phyloP scores from a whole-genome alignment of 805 yeast genomes.

The Wickerhamiella azyma region DNA sequence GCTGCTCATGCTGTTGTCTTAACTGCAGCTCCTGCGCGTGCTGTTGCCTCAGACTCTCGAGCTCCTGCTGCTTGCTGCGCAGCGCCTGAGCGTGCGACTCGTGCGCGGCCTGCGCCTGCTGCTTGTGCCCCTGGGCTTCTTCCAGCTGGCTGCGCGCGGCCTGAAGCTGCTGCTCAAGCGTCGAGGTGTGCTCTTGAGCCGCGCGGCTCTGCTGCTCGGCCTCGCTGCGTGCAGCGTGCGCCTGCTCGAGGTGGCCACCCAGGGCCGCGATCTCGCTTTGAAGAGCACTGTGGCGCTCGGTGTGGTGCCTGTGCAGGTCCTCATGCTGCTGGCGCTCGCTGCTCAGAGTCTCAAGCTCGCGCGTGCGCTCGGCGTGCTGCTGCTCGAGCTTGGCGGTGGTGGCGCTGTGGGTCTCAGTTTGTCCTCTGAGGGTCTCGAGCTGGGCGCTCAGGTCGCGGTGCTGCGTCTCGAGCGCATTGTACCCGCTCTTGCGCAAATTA shows the following conservation, averaged over 20 bases:
- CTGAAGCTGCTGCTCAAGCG: background rate
- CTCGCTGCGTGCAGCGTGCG: constrained; percentile 5
- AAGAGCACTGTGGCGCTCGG: constrained; percentile 8
- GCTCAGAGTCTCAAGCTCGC: constrained; percentile 3
- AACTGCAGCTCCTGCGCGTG: background rate
- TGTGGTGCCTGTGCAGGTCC: constrained; percentile 7
- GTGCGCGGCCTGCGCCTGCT: constrained; percentile 11
- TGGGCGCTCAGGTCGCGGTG: constrained; percentile 13
- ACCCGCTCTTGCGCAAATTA: constrained; percentile 18
- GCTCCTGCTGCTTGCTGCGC: background rate
- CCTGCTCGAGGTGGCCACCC: constrained; percentile 5
- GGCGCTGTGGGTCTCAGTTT: constrained; percentile 27
- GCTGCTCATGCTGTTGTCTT: background rate
- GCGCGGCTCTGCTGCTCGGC: background rate
- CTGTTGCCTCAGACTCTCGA: background rate
- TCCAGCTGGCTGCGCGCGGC: constrained; percentile 7
- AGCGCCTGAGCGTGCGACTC: background rate
- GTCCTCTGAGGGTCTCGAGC: constrained; percentile 24
- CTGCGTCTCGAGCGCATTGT: constrained; percentile 18
- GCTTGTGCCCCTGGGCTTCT: background rate
- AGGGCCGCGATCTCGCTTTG: constrained; percentile 12
- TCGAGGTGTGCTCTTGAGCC: background rate
- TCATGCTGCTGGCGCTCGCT: constrained; percentile 10
- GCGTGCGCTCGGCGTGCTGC: constrained; percentile 12
- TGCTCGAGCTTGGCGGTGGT: constrained; percentile 25